Conservation (phyloP, 257 asterid genomes). For the Nicotiana attenuata region DNA sequence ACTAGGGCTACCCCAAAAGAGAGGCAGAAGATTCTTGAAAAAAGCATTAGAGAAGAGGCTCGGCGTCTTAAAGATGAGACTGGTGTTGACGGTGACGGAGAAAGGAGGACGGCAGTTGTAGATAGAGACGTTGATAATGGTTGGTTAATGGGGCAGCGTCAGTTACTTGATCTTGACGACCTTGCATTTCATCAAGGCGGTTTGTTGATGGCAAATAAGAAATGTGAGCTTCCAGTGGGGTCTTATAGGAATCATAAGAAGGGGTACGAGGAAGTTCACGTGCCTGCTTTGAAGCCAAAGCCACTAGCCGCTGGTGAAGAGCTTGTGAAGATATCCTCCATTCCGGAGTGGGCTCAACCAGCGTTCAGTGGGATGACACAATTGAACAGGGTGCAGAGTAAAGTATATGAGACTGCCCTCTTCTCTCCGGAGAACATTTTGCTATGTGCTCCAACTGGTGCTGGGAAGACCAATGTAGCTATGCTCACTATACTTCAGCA, state of each 20-base stretch:
- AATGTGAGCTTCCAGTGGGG: conserved; percentile 34
- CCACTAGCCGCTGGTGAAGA: conserved; percentile 29
- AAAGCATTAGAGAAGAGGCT: conserved; percentile 27
- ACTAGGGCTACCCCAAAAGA: conserved; percentile 43
- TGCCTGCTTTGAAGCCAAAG: conserved; percentile 32
- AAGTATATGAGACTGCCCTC: conserved; percentile 39
- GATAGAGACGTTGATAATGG: conserved; percentile 32
- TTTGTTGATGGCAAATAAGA: conserved; percentile 29
- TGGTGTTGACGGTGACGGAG: conserved; percentile 27
- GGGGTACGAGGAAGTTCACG: conserved; percentile 42
- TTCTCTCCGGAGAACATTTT: conserved; percentile 32
- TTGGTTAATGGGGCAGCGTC: conserved; percentile 36
- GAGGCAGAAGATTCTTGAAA: conserved; percentile 23
- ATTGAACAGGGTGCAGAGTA: conserved; percentile 40
- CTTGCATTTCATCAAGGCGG: conserved; percentile 31
- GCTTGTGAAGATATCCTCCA: conserved; percentile 27
- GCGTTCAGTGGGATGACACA: conserved; percentile 38
- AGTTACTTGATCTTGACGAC: conserved; percentile 38
- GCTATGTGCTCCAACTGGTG: conserved; percentile 47
- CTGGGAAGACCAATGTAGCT: conserved; percentile 46
- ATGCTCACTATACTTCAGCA: conserved; percentile 42
- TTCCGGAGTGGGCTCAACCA: conserved; percentile 43
- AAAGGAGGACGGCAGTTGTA: conserved; percentile 9
- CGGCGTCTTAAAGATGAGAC: conserved; percentile 36
- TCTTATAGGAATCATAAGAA: conserved; percentile 27